Evolutionary conservation across 345 rosid species (phyloP).

Genomic region (Triadica sebifera): DNA sequence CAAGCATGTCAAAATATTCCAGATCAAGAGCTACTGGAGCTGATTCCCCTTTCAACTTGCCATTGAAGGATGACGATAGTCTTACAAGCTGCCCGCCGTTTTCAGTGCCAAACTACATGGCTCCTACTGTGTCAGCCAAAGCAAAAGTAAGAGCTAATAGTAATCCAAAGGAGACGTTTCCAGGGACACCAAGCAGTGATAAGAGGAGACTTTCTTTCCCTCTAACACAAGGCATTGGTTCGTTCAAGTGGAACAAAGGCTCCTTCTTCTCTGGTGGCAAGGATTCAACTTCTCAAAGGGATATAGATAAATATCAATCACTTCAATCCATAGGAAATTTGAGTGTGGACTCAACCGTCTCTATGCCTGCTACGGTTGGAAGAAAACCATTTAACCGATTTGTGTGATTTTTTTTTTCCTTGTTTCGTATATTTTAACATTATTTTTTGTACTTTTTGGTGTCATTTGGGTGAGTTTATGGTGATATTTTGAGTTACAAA

Average conservation of each 20-base stretch:
- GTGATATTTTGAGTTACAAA: slow-evolving; percentile 36
- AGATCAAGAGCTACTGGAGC: slow-evolving; percentile 57
- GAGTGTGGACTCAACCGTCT: slow-evolving; percentile 77
- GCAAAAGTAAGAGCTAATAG: slow-evolving; percentile 76
- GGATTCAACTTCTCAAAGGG: slow-evolving; percentile 45
- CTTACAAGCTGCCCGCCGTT: slow-evolving; percentile 89
- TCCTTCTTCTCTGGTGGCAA: slow-evolving; percentile 53
- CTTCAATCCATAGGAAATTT: slow-evolving; percentile 50
- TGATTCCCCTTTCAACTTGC: slow-evolving; percentile 51
- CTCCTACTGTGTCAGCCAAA: slow-evolving; percentile 73
- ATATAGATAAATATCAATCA: slow-evolving; percentile 18
- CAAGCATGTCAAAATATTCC: slow-evolving; percentile 55
- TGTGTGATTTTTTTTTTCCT: slow-evolving; percentile 51
- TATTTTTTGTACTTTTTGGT: slow-evolving; percentile 22
- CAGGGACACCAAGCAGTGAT: slow-evolving; percentile 62
- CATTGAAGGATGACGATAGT: slow-evolving; percentile 86
- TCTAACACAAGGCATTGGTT: slow-evolving; percentile 58
- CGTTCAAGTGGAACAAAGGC: slow-evolving; percentile 81
- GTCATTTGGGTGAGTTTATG: slow-evolving; percentile 47
- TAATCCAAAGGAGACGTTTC: slow-evolving; percentile 64
- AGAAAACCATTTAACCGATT: slow-evolving; percentile 90
- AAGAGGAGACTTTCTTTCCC: slow-evolving; percentile 77
- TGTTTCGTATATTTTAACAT: slow-evolving; percentile 7
- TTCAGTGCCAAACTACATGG: slow-evolving; percentile 88
- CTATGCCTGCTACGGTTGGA: slow-evolving; percentile 77